Evolutionary conservation across 768 basidiomycete species (phyloP).

Genomic region (Lactarius quietus): DNA sequence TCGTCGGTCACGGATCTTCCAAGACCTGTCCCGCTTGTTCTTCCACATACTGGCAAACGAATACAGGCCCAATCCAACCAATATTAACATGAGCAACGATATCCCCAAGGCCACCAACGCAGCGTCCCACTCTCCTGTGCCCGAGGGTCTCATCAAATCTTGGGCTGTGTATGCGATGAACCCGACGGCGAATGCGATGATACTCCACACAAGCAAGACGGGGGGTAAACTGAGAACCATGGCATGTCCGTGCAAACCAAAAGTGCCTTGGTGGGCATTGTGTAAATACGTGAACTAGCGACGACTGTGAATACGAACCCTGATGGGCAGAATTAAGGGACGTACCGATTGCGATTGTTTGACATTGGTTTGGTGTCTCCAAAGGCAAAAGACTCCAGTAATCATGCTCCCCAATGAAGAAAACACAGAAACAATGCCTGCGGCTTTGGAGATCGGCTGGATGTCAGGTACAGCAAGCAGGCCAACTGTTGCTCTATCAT

Average conservation of each 20-base stretch:
- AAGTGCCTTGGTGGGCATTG: conserved; percentile 43
- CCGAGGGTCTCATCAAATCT: conserved; percentile 29
- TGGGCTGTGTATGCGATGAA: conserved; percentile 45
- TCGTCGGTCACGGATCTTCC: not conserved
- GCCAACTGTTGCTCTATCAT: conserved; percentile 46
- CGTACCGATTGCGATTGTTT: conserved; percentile 42
- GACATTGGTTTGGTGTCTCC: conserved; percentile 50
- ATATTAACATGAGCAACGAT: conserved; percentile 40
- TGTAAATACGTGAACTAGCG: conserved; percentile 51
- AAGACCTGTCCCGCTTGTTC: conserved; percentile 22
- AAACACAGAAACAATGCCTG: conserved; percentile 45
- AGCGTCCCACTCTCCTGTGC: conserved; percentile 31
- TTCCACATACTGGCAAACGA: conserved; percentile 51
- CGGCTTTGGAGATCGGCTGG: conserved; percentile 30
- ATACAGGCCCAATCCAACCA: conserved; percentile 42
- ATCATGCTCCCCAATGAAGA: conserved; percentile 54
- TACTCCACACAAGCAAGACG: conserved; percentile 54
- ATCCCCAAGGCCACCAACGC: conserved; percentile 42
- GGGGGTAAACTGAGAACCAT: conserved; percentile 51
- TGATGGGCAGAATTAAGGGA: not conserved
- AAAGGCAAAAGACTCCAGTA: conserved; percentile 53
- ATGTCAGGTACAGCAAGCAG: conserved; percentile 46
- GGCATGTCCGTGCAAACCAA: conserved; percentile 49
- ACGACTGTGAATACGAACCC: not conserved
- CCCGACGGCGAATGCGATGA: conserved; percentile 45